Conservation (phyloP, 2,329 filamentous ascomycete genomes). For the Pseudogymnoascus sp. region DNA sequence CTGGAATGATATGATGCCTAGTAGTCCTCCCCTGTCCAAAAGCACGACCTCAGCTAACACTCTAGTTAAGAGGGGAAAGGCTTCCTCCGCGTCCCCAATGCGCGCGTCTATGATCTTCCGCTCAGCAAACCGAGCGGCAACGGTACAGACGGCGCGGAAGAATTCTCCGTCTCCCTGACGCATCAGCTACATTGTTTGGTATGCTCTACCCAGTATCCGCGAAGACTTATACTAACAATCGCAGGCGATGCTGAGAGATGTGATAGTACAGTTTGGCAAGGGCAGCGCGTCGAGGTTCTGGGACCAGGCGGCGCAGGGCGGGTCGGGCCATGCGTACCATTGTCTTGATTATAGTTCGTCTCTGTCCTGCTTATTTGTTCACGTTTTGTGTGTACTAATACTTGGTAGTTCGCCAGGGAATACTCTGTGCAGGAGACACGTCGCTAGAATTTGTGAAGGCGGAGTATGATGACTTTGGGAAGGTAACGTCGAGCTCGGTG, state of each 20-base stretch:
- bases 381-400: background rate
- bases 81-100: constrained; percentile 24
- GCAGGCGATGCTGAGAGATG: constrained; percentile 23
- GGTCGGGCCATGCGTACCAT: constrained; percentile 27
- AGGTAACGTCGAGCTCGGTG: constrained; percentile 19
- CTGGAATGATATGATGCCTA: constrained; percentile 26
- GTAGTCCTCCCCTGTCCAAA: constrained; percentile 13
- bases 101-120: constrained; percentile 24
- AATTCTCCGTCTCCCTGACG: constrained; percentile 25
- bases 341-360: constrained; percentile 26
- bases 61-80: constrained; percentile 21
- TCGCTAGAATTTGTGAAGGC: constrained; percentile 25
- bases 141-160: constrained; percentile 22
- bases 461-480: constrained; percentile 19
- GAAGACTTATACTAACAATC: background rate
- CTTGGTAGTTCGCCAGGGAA: constrained; percentile 21
- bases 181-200: constrained; percentile 27
- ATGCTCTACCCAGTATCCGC: background rate
- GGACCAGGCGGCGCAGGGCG: constrained; percentile 17
- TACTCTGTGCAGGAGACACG: constrained; percentile 27
- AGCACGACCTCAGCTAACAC: background rate
- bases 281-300: constrained; percentile 20
- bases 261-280: constrained; percentile 26
- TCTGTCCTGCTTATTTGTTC: background rate
- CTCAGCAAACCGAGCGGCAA: constrained; percentile 20